Evolutionary conservation across 2,329 filamentous ascomycete genomes (phyloP).

Genomic region (Tricladium varicosporioides): DNA sequence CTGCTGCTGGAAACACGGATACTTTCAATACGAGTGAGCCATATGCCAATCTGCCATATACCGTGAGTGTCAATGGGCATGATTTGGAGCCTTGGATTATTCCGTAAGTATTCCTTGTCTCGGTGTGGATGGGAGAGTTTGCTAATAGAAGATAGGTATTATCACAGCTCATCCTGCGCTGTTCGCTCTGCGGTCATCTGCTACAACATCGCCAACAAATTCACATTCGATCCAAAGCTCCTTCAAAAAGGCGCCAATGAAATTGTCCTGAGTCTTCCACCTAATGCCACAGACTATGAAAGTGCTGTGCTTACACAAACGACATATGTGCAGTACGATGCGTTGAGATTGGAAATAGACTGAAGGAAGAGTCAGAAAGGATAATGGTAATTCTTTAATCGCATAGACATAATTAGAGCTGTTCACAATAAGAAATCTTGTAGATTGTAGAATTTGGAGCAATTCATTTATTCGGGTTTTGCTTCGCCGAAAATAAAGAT

Average conservation of each 20-base stretch:
- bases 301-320: conserved; percentile 52
- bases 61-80: conserved; percentile 45
- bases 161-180: conserved; percentile 58
- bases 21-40: conserved; percentile 52
- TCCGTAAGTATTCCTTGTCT: conserved; percentile 41
- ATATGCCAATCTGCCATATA: conserved; percentile 52
- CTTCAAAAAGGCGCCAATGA: conserved; percentile 53
- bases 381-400: too few relatives aligned
- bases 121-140: background rate
- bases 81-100: conserved; percentile 53
- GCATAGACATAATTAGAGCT: too few relatives aligned
- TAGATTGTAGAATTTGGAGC: too few relatives aligned
- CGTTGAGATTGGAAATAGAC: conserved; percentile 54
- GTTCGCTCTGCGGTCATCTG: conserved; percentile 59
- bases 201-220: conserved; percentile 60
- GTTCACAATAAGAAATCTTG: too few relatives aligned
- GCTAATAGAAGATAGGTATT: conserved; percentile 38
- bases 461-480: too few relatives aligned
- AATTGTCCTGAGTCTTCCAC: conserved; percentile 56
- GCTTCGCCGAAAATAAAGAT: too few relatives aligned
- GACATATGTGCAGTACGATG: conserved; percentile 66
- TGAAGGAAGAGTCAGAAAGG: too few relatives aligned
- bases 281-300: conserved; percentile 57
- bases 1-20: conserved; percentile 60
- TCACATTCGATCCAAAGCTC: conserved; percentile 49